Percentiles rank a stretch among this genome's conserved stretches.
Conservation (phyloP, 139 green algal genomes). For the Dunaliella primolecta region DNA sequence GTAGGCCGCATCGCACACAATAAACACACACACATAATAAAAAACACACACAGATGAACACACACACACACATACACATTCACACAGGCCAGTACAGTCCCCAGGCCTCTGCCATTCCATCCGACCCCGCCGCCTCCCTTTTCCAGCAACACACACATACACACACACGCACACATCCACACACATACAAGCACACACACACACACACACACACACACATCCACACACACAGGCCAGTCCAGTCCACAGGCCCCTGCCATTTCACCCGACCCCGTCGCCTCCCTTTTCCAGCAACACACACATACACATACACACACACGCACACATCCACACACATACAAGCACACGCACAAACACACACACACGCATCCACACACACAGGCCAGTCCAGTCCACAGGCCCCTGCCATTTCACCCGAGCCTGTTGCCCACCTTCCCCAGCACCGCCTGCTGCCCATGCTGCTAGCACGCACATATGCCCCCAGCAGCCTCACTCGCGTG, state of each 20-base stretch:
- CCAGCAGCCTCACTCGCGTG: background rate
- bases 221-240: constrained; percentile 23
- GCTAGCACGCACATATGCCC: constrained; percentile 26
- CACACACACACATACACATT: too few species aligned
- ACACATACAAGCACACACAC: too few species aligned
- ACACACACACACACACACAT: too few species aligned
- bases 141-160: background rate
- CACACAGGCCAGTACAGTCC: too few species aligned
- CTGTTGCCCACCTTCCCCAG: constrained; percentile 82
- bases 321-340: background rate
- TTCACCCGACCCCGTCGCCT: constrained; percentile 67
- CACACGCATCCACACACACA: constrained; percentile 4
- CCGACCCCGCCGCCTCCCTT: too few species aligned
- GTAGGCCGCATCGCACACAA: too few species aligned
- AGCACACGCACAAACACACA: background rate
- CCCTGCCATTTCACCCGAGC: constrained; percentile 51
- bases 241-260: background rate
- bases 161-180: background rate
- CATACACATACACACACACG: background rate
- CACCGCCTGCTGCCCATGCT: constrained; percentile 78
- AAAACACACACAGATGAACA: too few species aligned
- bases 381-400: constrained; percentile 21
- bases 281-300: constrained; percentile 72
- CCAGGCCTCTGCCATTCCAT: too few species aligned
- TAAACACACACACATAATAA: too few species aligned